Percentiles rank a stretch among this genome's conserved stretches.
Evolutionary conservation across 2,329 filamentous ascomycete genomes (phyloP).

Genomic region (Talaromyces sp.): DNA sequence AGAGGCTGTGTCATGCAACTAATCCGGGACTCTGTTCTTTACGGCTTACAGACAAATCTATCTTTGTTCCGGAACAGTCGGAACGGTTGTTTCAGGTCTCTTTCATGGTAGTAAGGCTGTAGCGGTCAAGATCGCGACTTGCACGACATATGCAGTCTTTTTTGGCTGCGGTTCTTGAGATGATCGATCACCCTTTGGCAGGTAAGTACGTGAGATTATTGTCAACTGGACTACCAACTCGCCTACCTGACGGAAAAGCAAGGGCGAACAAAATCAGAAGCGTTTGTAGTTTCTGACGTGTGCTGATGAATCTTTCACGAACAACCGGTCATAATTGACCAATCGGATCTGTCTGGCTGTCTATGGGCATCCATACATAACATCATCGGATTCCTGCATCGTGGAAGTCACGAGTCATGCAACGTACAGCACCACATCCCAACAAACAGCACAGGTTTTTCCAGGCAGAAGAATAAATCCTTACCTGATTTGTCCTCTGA

Average conservation of each 20-base stretch:
- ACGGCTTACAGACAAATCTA: neutral
- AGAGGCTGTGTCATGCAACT: neutral
- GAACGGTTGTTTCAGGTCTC: neutral
- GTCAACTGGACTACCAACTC: neutral
- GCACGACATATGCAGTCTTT: neutral
- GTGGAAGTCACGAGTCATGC: neutral
- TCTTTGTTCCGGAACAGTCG: neutral
- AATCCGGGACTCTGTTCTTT: neutral
- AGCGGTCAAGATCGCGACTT: neutral
- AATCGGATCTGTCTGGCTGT: slow-evolving; percentile 9
- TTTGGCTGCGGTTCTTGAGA: neutral
- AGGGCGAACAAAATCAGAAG: neutral
- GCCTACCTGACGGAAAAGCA: neutral
- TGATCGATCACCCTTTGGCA: neutral
- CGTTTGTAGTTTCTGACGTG: neutral
- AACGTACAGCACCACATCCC: neutral
- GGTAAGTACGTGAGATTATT: neutral
- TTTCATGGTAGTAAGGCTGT: neutral
- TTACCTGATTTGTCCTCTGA: neutral
- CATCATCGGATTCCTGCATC: neutral
- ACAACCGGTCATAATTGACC: neutral
- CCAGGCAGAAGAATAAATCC: slow-evolving; percentile 12
- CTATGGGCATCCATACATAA: neutral
- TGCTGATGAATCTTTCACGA: neutral
- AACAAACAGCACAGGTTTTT: neutral